Evolutionary conservation across 768 basidiomycete species (phyloP).

Genomic region (Hebeloma cylindrosporum): DNA sequence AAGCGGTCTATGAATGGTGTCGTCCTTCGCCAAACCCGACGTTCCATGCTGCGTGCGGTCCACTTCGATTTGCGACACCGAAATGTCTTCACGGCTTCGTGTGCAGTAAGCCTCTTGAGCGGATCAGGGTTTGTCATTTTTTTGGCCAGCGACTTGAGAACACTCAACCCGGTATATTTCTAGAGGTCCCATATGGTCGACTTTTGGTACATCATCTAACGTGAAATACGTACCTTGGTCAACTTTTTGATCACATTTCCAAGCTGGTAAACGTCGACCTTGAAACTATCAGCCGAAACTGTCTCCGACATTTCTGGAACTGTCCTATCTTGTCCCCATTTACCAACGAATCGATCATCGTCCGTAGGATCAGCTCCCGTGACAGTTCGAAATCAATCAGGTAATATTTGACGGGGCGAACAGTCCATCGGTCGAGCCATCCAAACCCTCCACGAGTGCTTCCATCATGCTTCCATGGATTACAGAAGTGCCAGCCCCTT

Average conservation of each 20-base stretch:
- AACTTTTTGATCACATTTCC: slow-evolving; percentile 19
- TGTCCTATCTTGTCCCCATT: slow-evolving; percentile 22
- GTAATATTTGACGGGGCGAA: slow-evolving; percentile 25
- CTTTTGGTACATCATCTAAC: too few relatives aligned
- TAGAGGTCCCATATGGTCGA: too few relatives aligned
- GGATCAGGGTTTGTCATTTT: too few relatives aligned
- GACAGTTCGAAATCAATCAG: slow-evolving; percentile 31
- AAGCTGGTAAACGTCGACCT: slow-evolving; percentile 29
- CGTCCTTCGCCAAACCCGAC: too few relatives aligned
- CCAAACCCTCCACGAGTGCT: not conserved
- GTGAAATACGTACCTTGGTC: slow-evolving; percentile 1
- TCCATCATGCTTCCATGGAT: not conserved
- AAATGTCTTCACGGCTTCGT: too few relatives aligned
- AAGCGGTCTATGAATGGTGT: too few relatives aligned
- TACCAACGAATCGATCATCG: slow-evolving; percentile 3
- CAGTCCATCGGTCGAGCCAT: slow-evolving; percentile 19
- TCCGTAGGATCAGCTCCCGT: not conserved
- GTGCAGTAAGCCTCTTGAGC: too few relatives aligned
- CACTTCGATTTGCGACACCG: too few relatives aligned
- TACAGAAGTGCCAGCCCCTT: slow-evolving; percentile 10
- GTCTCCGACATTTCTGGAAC: slow-evolving; percentile 28
- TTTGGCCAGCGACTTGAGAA: too few relatives aligned
- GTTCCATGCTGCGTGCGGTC: too few relatives aligned
- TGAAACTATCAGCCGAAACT: slow-evolving; percentile 26
- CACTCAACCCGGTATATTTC: too few relatives aligned